A percentile compares a stretch with the other conserved stretches of the same genome.
These are phyloP conservation scores for Mrakia frigida DNA, from an alignment of 768 basidiomycete genomes.

Conservation along the genomic window DNA sequence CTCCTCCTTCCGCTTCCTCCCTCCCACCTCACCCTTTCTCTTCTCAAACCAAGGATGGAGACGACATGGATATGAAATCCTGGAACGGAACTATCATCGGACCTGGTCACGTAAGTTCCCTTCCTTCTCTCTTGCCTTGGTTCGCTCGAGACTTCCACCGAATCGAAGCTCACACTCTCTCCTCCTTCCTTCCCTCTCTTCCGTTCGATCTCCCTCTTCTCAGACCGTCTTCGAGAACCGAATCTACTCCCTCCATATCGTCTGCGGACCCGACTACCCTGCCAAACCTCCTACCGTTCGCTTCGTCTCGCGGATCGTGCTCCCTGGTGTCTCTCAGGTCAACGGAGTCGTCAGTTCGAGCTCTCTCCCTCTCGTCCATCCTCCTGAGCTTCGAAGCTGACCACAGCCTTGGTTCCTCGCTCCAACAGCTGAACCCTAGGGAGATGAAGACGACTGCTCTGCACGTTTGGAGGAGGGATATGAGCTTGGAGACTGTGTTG, in stretches of 20 bases:
- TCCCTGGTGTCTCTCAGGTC: constrained; percentile 75
- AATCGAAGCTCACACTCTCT: background rate
- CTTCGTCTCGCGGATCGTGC: constrained; percentile 83
- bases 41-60: constrained; percentile 56
- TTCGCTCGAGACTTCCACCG: background rate
- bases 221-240: constrained; percentile 98
- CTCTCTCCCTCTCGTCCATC: background rate
- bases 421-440: constrained; percentile 57
- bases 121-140: background rate
- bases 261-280: constrained; percentile 53
- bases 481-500: constrained; percentile 78
- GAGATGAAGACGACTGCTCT: constrained; percentile 62
- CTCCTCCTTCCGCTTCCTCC: background rate
- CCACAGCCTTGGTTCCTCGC: background rate
- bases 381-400: constrained; percentile 5
- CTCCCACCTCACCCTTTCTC: background rate
- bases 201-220: background rate
- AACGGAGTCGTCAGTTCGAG: constrained; percentile 55
- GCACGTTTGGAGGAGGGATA: constrained; percentile 64
- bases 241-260: constrained; percentile 91
- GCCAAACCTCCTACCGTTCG: constrained; percentile 49
- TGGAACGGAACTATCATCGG: constrained; percentile 99
- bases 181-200: background rate
- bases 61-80: constrained; percentile 94
- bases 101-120: constrained; percentile 77